These are phyloP conservation scores for Ceratobasidium sp. DNA, from an alignment of 1,284 basidiomycete genomes.

Conservation along the genomic window DNA sequence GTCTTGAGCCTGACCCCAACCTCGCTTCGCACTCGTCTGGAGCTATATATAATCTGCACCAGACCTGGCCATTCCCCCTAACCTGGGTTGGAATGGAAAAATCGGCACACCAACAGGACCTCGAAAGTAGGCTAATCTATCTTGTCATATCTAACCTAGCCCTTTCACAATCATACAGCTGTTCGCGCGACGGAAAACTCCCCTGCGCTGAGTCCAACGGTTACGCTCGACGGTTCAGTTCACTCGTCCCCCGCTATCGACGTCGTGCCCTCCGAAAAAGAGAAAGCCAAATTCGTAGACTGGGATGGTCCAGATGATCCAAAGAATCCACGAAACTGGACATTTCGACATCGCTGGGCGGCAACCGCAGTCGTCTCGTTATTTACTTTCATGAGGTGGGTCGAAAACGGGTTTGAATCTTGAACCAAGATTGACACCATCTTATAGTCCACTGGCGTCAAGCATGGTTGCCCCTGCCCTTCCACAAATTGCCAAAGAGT, in stretches of 20 bases:
- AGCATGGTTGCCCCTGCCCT: constrained; percentile 42
- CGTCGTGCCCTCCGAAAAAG: neutral
- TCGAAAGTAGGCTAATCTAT: neutral
- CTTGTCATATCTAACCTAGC: neutral
- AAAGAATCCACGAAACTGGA: constrained; percentile 51
- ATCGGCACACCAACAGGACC: neutral
- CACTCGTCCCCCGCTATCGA: neutral
- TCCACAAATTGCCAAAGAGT: constrained; percentile 24
- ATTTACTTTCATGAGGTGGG: constrained; percentile 42
- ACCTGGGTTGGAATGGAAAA: neutral
- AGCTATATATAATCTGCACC: neutral
- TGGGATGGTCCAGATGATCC: constrained; percentile 70
- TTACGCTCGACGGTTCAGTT: neutral
- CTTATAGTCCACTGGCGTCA: constrained; percentile 40
- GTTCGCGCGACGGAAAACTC: neutral
- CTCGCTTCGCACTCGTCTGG: neutral
- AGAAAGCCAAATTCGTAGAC: constrained; percentile 55
- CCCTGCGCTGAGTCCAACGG: neutral
- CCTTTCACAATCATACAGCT: neutral
- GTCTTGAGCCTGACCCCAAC: neutral
- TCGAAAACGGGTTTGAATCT: too few relatives aligned
- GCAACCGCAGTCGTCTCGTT: constrained; percentile 40
- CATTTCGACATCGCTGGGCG: constrained; percentile 37
- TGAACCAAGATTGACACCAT: neutral
- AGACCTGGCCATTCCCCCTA: neutral